Evolutionary conservation across 1,284 basidiomycete genomes (phyloP).

Genomic region (Heterobasidion irregulare): DNA sequence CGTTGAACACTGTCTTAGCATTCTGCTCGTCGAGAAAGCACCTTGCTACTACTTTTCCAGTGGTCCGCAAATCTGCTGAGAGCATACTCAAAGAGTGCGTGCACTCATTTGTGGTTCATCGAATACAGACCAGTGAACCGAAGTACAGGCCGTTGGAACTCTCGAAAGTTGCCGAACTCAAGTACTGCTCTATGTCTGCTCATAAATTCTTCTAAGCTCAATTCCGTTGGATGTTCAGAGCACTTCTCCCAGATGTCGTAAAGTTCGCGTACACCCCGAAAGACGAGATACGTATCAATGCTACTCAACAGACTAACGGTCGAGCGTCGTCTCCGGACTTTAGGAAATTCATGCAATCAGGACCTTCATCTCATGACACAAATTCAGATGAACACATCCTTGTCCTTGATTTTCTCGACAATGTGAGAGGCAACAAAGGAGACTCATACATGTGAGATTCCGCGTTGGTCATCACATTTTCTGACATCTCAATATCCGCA

Average conservation of each 20-base stretch:
- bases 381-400: constrained; percentile 53
- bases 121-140: constrained; percentile 6
- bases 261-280: constrained; percentile 77
- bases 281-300: constrained; percentile 42
- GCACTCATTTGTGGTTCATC: not conserved
- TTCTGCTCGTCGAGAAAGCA: constrained; percentile 83
- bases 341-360: not conserved
- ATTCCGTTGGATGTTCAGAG: constrained; percentile 30
- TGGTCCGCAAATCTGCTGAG: constrained; percentile 74
- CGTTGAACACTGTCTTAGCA: constrained; percentile 84
- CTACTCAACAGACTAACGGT: constrained; percentile 6
- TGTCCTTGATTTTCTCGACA: constrained; percentile 67
- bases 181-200: constrained; percentile 37
- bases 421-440: constrained; percentile 33
- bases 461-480: not conserved
- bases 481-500: constrained; percentile 2
- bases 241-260: constrained; percentile 75
- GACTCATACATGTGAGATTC: constrained; percentile 18
- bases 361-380: constrained; percentile 18
- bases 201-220: not conserved
- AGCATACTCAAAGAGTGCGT: constrained; percentile 63
- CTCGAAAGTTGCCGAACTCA: constrained; percentile 74
- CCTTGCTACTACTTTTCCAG: constrained; percentile 74
- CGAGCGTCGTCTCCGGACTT: constrained; percentile 30
- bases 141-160: constrained; percentile 68